These are phyloP conservation scores for Drechslerella stenobrocha DNA, from an alignment of 2,329 filamentous ascomycete species.

Conservation along the genomic window DNA sequence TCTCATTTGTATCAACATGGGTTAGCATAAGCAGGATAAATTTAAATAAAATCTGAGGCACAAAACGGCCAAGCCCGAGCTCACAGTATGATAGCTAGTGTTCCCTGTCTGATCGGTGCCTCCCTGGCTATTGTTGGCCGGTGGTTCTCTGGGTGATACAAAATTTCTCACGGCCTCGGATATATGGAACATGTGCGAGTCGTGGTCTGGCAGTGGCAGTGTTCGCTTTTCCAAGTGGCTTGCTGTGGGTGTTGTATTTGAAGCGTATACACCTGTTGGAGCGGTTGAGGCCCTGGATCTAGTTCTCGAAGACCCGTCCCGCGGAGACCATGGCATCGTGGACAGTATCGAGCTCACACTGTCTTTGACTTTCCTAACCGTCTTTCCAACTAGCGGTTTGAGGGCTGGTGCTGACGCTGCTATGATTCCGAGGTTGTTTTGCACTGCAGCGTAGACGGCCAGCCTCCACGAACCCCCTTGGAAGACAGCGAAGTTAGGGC, in stretches of 20 bases:
- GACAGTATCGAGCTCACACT: conserved; percentile 27
- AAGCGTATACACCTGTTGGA: background rate
- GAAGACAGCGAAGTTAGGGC: conserved; percentile 2
- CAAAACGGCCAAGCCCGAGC: background rate
- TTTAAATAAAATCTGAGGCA: too few species aligned
- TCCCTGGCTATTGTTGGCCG: conserved; percentile 1
- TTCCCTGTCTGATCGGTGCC: conserved; percentile 19
- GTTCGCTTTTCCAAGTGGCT: conserved; percentile 10
- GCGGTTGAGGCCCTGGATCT: conserved; percentile 15
- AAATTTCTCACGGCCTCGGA: conserved; percentile 31
- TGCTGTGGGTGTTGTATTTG: background rate
- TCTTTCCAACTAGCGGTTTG: conserved; percentile 35
- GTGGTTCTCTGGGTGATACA: conserved; percentile 20
- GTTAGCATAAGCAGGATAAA: background rate
- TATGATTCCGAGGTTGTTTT: conserved; percentile 46
- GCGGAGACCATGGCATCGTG: conserved; percentile 14
- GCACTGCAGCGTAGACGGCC: conserved; percentile 37
- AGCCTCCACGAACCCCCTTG: conserved; percentile 45
- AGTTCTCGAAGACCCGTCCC: conserved; percentile 17
- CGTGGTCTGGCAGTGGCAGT: background rate
- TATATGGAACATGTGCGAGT: conserved; percentile 13
- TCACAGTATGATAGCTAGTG: conserved; percentile 34
- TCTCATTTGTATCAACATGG: conserved; percentile 4
- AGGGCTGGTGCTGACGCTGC: conserved; percentile 43
- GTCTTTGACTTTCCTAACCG: conserved; percentile 18